A percentile compares a stretch with the other conserved stretches of the same genome.
Conservation (phyloP, 352 stramenopile genomes). For the Phytophthora tubulina region DNA sequence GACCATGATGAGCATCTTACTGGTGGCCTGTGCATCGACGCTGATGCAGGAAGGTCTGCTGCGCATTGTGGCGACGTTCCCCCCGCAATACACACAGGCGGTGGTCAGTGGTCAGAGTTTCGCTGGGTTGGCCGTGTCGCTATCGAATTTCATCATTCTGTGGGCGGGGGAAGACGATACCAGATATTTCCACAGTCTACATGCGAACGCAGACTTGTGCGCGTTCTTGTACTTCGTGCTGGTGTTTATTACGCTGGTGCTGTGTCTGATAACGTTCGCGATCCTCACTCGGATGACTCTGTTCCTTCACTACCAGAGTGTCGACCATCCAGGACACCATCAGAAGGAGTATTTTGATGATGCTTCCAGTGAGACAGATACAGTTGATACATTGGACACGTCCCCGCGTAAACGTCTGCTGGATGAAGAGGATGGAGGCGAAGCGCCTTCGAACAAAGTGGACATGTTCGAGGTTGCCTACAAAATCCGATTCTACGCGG, state of each 20-base stretch:
- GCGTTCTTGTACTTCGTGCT: slow-evolving; percentile 86
- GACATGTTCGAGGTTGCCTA: slow-evolving; percentile 63
- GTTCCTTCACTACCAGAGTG: slow-evolving; percentile 75
- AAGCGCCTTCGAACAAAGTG: slow-evolving; percentile 34
- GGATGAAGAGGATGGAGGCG: slow-evolving; percentile 9
- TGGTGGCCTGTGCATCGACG: slow-evolving; percentile 75
- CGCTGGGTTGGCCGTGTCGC: slow-evolving; percentile 72
- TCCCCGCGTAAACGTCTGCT: slow-evolving; percentile 41
- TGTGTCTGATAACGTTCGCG: slow-evolving; percentile 63
- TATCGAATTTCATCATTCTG: slow-evolving; percentile 80
- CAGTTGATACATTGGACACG: slow-evolving; percentile 50
- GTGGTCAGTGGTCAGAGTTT: slow-evolving; percentile 84
- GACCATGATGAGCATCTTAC: slow-evolving; percentile 79
- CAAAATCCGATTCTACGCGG: slow-evolving; percentile 71
- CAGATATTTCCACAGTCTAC: slow-evolving; percentile 24
- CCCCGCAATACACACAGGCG: slow-evolving; percentile 77
- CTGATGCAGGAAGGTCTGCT: slow-evolving; percentile 85
- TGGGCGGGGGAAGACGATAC: slow-evolving; percentile 51
- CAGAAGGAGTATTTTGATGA: slow-evolving; percentile 44
- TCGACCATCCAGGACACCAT: slow-evolving; percentile 47
- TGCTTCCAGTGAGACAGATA: slow-evolving; percentile 40
- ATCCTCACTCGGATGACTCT: slow-evolving; percentile 68
- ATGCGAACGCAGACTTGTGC: slow-evolving; percentile 64
- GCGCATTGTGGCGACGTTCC: slow-evolving; percentile 80
- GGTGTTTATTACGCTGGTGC: slow-evolving; percentile 72